Percentiles rank a stretch among this genome's conserved stretches.
Evolutionary conservation across 1,284 basidiomycete species (phyloP).

Genomic region (Moesziomyces antarcticus): DNA sequence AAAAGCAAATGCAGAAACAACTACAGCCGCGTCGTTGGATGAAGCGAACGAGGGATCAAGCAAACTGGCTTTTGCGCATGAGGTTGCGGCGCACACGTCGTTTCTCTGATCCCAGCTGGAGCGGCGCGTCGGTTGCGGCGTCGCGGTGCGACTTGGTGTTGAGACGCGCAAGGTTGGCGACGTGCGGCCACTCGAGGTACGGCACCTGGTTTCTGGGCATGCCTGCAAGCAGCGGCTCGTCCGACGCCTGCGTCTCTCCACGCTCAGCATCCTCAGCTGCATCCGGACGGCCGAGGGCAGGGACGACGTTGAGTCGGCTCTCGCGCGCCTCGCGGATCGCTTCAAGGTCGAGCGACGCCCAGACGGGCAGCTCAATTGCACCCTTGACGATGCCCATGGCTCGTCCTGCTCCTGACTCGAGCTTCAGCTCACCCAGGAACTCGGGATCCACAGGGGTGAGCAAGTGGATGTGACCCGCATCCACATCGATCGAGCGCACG

Average conservation of each 20-base stretch:
- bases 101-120: constrained; percentile 74
- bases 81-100: constrained; percentile 84
- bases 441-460: constrained; percentile 69
- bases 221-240: constrained; percentile 71
- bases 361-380: constrained; percentile 85
- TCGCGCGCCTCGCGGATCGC: constrained; percentile 45
- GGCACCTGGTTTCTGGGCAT: constrained; percentile 77
- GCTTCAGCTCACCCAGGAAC: constrained; percentile 69
- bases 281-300: background rate
- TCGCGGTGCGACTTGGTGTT: constrained; percentile 7
- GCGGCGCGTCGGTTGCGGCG: constrained; percentile 2
- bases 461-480: constrained; percentile 44
- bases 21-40: background rate
- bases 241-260: background rate
- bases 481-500: constrained; percentile 57
- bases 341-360: constrained; percentile 84
- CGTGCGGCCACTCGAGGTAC: constrained; percentile 81
- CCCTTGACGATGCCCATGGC: constrained; percentile 81
- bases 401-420: constrained; percentile 67
- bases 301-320: constrained; percentile 24
- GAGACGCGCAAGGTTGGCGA: constrained; percentile 69
- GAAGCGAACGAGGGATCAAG: constrained; percentile 10
- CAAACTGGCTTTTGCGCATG: constrained; percentile 73
- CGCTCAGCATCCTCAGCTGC: background rate
- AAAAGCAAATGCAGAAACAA: no score